Evolutionary conservation across 2,329 filamentous ascomycete species (phyloP).

Genomic region (Dactylellina haptotyla): DNA sequence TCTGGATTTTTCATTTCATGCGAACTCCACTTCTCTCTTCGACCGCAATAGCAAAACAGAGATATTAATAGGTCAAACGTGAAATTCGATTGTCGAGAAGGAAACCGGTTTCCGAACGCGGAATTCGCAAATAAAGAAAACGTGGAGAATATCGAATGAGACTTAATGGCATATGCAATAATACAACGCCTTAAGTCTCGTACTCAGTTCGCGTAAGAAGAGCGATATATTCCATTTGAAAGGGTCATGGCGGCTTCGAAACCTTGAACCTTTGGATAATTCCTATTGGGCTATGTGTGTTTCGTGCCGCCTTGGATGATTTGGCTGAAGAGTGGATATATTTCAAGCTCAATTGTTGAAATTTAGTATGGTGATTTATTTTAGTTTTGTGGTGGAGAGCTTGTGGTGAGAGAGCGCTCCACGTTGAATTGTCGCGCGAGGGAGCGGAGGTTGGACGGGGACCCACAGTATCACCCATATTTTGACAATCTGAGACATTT

Average conservation of each 20-base stretch:
- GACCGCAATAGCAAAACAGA: not conserved
- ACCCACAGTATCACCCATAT: constrained; percentile 27
- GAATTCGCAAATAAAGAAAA: not conserved
- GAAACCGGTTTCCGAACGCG: not conserved
- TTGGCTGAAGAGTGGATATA: not conserved
- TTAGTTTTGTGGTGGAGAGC: not conserved
- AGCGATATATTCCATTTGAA: constrained; percentile 12
- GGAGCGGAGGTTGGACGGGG: constrained; percentile 37
- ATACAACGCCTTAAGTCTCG: constrained; percentile 18
- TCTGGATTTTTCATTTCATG: not conserved
- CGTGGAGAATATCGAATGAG: not conserved
- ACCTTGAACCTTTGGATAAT: no score
- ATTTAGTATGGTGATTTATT: no score
- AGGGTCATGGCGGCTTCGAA: no score
- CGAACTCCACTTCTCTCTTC: not conserved
- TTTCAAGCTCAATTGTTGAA: no score
- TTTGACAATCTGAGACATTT: constrained; percentile 46
- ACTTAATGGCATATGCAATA: constrained; percentile 3
- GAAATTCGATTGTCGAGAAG: not conserved
- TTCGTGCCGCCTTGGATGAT: not conserved
- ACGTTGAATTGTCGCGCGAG: constrained; percentile 12
- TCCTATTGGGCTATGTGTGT: not conserved
- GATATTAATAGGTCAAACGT: constrained; percentile 1
- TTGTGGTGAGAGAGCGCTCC: not conserved
- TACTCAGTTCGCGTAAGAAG: constrained; percentile 21